Percentiles rank a stretch among this genome's conserved stretches.
Evolutionary conservation across 352 stramenopile genomes (phyloP).

Genomic region (Chrysophaeum taylorii): DNA sequence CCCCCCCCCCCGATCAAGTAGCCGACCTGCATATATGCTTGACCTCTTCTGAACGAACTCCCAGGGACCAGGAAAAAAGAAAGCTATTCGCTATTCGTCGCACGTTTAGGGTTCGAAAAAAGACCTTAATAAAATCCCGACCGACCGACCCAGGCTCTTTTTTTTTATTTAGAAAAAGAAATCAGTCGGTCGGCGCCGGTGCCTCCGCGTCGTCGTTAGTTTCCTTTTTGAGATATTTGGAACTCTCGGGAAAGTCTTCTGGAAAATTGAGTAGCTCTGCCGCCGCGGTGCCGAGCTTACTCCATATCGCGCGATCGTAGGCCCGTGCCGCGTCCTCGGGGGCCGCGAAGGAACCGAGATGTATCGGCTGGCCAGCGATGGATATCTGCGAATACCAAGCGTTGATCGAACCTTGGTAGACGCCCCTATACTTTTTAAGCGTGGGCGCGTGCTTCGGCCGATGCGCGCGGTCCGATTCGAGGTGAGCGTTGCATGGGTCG

Average conservation of each 20-base stretch:
- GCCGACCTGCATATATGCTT: too few relatives aligned
- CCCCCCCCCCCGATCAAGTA: too few relatives aligned
- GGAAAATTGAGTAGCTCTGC: conserved; percentile 10
- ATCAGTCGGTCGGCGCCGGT: too few relatives aligned
- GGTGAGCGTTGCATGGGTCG: neutral
- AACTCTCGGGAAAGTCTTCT: neutral
- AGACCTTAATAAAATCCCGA: too few relatives aligned
- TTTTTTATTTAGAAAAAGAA: too few relatives aligned
- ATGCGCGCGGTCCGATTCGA: neutral
- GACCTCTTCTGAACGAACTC: too few relatives aligned
- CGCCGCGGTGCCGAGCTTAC: conserved; percentile 1
- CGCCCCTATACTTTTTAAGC: conserved; percentile 6
- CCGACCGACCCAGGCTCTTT: too few relatives aligned
- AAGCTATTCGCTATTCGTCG: too few relatives aligned
- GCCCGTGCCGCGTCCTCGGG: conserved; percentile 1
- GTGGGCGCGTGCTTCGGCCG: conserved; percentile 9
- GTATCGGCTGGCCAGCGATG: conserved; percentile 9
- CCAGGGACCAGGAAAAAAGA: too few relatives aligned
- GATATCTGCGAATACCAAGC: conserved; percentile 14
- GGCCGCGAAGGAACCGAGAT: neutral
- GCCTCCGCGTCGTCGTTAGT: too few relatives aligned
- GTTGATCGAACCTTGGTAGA: conserved; percentile 16
- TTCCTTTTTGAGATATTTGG: neutral
- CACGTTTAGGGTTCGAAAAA: too few relatives aligned
- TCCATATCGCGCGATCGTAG: conserved; percentile 8